These are phyloP conservation scores for Corinectria fuckeliana DNA, from an alignment of 2,329 filamentous ascomycete genomes.

Conservation along the genomic window DNA sequence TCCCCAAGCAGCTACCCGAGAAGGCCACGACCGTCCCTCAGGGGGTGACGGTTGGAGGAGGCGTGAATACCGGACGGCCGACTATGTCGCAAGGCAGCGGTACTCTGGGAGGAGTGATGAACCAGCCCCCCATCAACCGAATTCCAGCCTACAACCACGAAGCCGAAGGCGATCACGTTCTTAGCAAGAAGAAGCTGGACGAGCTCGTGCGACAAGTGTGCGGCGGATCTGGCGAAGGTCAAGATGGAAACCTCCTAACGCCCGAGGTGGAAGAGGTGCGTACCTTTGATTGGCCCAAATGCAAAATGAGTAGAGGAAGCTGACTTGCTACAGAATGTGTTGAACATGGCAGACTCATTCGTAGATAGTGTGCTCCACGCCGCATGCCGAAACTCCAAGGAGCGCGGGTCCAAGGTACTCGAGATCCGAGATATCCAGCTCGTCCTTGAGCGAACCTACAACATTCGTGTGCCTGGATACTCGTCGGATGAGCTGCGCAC, in stretches of 20 bases:
- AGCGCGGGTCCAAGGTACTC: slow-evolving; percentile 86
- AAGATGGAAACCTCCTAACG: slow-evolving; percentile 78
- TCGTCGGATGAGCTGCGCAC: slow-evolving; percentile 93
- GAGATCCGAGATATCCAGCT: slow-evolving; percentile 89
- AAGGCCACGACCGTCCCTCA: slow-evolving; percentile 72
- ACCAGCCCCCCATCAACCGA: slow-evolving; percentile 83
- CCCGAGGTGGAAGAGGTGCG: slow-evolving; percentile 95
- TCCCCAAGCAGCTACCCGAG: slow-evolving; percentile 78
- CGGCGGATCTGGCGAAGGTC: slow-evolving; percentile 75
- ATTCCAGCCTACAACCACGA: slow-evolving; percentile 86
- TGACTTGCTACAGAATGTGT: slow-evolving; percentile 69
- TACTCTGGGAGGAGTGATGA: slow-evolving; percentile 80
- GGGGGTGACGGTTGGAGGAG: slow-evolving; percentile 73
- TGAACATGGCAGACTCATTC: slow-evolving; percentile 91
- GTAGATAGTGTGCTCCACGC: slow-evolving; percentile 88
- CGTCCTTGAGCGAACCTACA: slow-evolving; percentile 83
- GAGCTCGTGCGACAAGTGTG: slow-evolving; percentile 94
- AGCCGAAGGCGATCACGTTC: slow-evolving; percentile 86
- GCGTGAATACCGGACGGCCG: slow-evolving; percentile 72
- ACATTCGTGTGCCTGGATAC: slow-evolving; percentile 92
- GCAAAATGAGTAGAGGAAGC: slow-evolving; percentile 17
- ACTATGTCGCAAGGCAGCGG: slow-evolving; percentile 82
- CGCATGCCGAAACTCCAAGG: slow-evolving; percentile 90
- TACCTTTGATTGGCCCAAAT: neutral
- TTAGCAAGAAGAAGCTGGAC: slow-evolving; percentile 98